Base-by-base conservation (phyloP, 306 rosid genomes). In the Corylus americana region DNA sequence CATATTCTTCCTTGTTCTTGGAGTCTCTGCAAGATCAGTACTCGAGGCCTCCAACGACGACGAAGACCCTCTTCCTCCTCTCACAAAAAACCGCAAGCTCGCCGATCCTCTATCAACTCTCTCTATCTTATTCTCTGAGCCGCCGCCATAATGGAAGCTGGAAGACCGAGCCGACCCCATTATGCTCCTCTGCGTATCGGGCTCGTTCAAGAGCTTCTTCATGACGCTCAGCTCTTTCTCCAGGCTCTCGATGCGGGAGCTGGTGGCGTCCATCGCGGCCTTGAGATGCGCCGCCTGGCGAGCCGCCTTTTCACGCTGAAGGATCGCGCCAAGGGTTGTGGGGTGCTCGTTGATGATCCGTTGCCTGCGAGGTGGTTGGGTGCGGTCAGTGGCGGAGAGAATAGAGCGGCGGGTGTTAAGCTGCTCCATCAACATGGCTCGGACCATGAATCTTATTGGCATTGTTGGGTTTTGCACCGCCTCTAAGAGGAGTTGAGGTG, bases 341-440 rank as follows among this genome's bases (percentile, higher is more conserved):
- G 79, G 59, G 29, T 22, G 16, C 0, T 54, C 59, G 12, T n/a
- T 17, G 18, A 55, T 0, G 3, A 53, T 44, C 0, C 85, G 84
- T 31, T 83, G 79, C 11, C 25, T 11, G 78, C 39, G 12, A 67
- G 51, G 72, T 42, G 29, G 50, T 42, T 42, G 72, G 73, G n/a
- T 37, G 25, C 64, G 47, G 11, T 0, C 27, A 6, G 85, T 69
- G 0, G 88, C 80, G 0, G 88, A 73, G 25, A 80, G 44, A 12
- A 94, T 66, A 70, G 93, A 68, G 53, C 83, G 84, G 20, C 95
- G 97, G 54, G 97, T 92, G 81, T 85, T 88, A 83, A 92, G 97
- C 78, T 94, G 97, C 81, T 94, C 97, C 2, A 91, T 68, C 25
- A 94, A 70, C 92, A 94, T 89, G 29, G 95, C 97, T 78, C 86